Evolutionary conservation across 192 early-diverging fungal genomes (phyloP).

Genomic region (Linnemannia exigua): DNA sequence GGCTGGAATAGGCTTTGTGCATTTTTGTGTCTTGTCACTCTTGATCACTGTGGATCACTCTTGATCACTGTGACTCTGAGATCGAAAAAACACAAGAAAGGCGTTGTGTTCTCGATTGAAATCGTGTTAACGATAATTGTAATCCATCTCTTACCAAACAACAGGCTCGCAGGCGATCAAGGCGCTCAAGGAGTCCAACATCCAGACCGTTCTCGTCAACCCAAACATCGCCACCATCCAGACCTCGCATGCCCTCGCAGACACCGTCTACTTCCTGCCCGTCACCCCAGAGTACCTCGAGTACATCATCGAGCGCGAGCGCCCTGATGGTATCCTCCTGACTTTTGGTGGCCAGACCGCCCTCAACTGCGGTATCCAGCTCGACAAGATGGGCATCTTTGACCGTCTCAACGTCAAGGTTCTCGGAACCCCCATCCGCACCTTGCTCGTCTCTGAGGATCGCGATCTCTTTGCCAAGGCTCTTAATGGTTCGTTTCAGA

Average conservation of each 20-base stretch:
- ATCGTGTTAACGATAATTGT: neutral
- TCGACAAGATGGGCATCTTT: slow-evolving; percentile 87
- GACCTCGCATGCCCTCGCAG: slow-evolving; percentile 93
- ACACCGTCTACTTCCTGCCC: slow-evolving; percentile 96
- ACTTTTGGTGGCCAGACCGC: slow-evolving; percentile 99
- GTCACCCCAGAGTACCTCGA: slow-evolving; percentile 93
- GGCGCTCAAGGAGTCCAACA: slow-evolving; percentile 90
- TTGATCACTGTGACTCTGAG: slow-evolving; percentile 1
- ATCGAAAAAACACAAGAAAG: too few relatives aligned
- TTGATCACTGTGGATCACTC: neutral
- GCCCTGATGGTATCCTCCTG: slow-evolving; percentile 94
- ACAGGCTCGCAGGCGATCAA: slow-evolving; percentile 97
- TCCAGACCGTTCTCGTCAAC: slow-evolving; percentile 97
- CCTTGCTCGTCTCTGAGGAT: slow-evolving; percentile 93
- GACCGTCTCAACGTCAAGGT: slow-evolving; percentile 89
- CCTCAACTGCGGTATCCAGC: slow-evolving; percentile 93
- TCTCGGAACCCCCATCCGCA: slow-evolving; percentile 95
- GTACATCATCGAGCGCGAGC: slow-evolving; percentile 93
- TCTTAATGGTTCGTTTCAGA: slow-evolving; percentile 73
- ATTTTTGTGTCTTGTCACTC: too few relatives aligned
- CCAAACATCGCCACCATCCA: slow-evolving; percentile 99
- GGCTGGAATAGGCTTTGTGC: neutral
- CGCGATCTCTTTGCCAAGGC: slow-evolving; percentile 96
- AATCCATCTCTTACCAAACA: neutral
- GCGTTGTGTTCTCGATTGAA: neutral